phyloP scores from a whole-genome alignment of 139 green algal species.

The Chlorella sp. region DNA sequence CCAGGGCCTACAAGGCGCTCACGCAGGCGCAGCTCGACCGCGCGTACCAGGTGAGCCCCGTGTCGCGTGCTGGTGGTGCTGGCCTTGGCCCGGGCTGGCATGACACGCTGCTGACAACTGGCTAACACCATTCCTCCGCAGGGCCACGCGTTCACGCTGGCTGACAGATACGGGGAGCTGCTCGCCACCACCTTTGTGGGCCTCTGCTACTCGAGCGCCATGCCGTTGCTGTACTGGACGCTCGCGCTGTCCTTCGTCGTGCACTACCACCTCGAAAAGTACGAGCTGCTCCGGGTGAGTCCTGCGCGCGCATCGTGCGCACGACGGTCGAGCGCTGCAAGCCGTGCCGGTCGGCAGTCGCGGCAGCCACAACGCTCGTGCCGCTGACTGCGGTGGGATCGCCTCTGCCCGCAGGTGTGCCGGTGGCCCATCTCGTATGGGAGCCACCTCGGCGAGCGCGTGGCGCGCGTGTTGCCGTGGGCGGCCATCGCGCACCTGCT shows the following conservation, averaged over 20 bases:
- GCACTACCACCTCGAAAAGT: conserved; percentile 47
- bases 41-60: conserved; percentile 6
- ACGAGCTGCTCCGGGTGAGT: conserved; percentile 42
- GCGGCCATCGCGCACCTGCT: conserved; percentile 39
- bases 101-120: too few relatives aligned
- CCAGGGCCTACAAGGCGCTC: neutral
- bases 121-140: too few relatives aligned
- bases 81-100: too few relatives aligned
- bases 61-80: too few relatives aligned
- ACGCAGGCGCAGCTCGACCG: conserved; percentile 7
- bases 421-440: conserved; percentile 31
- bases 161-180: conserved; percentile 35
- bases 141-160: conserved; percentile 11
- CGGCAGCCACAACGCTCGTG: neutral
- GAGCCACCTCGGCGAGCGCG: conserved; percentile 29
- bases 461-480: conserved; percentile 30
- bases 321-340: neutral
- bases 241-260: conserved; percentile 33
- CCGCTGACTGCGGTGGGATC: neutral
- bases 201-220: conserved; percentile 31
- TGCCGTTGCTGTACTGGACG: conserved; percentile 40
- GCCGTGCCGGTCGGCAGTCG: too few relatives aligned
- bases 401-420: conserved; percentile 1
- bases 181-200: conserved; percentile 48
- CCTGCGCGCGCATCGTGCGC: neutral